Evolutionary conservation across 371 early-diverging fungal genomes (phyloP).

Genomic region (Umbelopsis sp.): DNA sequence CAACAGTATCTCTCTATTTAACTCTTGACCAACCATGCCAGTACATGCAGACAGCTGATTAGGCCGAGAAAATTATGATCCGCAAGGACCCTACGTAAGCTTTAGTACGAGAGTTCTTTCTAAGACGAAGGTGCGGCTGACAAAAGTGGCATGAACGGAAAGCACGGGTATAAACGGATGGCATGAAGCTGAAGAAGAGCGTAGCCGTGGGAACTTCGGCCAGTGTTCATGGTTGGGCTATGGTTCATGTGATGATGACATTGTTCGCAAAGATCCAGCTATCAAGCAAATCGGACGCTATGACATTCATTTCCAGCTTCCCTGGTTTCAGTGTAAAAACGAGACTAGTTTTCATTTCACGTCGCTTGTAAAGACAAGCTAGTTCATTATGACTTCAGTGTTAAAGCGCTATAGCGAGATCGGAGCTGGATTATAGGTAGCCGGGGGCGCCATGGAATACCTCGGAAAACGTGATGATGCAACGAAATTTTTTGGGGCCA

Average conservation of each 20-base stretch:
- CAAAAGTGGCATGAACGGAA: background rate
- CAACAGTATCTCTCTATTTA: too few relatives aligned
- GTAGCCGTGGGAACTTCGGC: constrained; percentile 15
- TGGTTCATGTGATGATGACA: constrained; percentile 18
- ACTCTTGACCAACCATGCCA: too few relatives aligned
- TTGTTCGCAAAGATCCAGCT: background rate
- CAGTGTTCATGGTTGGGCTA: background rate
- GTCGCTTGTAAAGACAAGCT: background rate
- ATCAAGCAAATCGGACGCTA: background rate
- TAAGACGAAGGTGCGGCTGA: too few relatives aligned
- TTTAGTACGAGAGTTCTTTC: too few relatives aligned
- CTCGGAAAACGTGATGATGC: constrained; percentile 16
- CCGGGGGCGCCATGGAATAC: background rate
- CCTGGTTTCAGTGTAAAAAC: too few relatives aligned
- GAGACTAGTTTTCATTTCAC: too few relatives aligned
- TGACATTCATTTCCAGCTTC: too few relatives aligned
- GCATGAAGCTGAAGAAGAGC: background rate
- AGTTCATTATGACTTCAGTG: constrained; percentile 9
- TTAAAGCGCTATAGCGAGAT: background rate
- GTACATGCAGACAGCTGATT: too few relatives aligned
- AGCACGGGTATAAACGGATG: constrained; percentile 11
- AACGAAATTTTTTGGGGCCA: constrained; percentile 3
- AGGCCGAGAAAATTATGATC: too few relatives aligned
- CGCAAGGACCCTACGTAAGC: too few relatives aligned
- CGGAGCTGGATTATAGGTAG: background rate